Evolutionary conservation across 2,329 filamentous ascomycete species (phyloP), one percentile per base, ranked within the genome.

Genomic region (Daldinia eschscholtzii): DNA sequence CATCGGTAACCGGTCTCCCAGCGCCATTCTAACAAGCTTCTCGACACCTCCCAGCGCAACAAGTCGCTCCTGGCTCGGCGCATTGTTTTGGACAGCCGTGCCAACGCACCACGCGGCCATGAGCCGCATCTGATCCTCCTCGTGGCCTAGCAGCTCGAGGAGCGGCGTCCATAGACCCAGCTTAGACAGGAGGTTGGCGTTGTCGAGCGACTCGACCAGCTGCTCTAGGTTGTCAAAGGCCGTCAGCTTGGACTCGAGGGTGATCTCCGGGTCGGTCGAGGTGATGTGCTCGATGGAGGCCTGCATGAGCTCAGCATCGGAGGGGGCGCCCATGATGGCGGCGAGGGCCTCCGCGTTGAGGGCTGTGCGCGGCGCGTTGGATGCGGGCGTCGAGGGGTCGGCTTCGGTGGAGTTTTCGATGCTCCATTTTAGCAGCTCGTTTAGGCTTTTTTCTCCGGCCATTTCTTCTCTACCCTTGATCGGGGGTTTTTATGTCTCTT

Each of bases 191-290:
- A 98, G 97, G 84, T 98, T 99, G 65, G 96, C 95, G 80, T 99
- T 99, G 85, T 99, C 96, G 75, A 98, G 89, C 70, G 88, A 90
- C 84, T 98, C 94, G 76, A 98, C 91, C 66, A 97, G 85, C 80
- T 97, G 93, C 83, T 97, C 94, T 70, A 98, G 92, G 83, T 98
- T 97, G 86, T 97, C 94, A 81, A 97, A 97, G 41, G 94, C 94
- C 65, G 90, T 88, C 61, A 97, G 82, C 80, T 93, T 93, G 81
- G 93, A 88, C 48, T 93, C 91, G 57, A 95, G 85, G 3, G 88
- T 87, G 63, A 91, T 83, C 64, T 91, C 86, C 7, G 89, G 83
- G 74, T 87, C 85, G 1, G 82, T 72, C 18, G 89, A 88, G 9
- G 85, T 86, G 77, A 98, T 91, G 64, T 92, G 89, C 30, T 87